phyloP scores from a whole-genome alignment of 495 filamentous ascomycete species.

The Venustampulla echinocandica region DNA sequence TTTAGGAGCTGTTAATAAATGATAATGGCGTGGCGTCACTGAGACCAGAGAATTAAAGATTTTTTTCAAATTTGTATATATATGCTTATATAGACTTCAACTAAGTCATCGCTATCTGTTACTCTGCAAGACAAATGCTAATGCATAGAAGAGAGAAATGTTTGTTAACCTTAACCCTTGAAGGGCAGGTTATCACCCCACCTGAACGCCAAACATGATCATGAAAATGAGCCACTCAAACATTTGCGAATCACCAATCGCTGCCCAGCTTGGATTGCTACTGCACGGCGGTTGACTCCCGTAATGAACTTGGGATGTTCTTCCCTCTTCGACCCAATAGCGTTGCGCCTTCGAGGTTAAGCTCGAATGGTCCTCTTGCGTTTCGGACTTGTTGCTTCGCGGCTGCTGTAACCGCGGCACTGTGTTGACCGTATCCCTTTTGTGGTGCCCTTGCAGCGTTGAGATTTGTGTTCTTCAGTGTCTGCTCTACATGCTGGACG shows the following conservation, averaged over 20 bases:
- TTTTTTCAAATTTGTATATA: no score
- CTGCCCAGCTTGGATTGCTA: conserved; percentile 1
- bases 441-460: conserved; percentile 43
- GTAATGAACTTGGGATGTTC: conserved; percentile 29
- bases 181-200: no score
- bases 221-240: no score
- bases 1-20: no score
- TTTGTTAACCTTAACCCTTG: no score
- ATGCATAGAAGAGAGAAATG: no score
- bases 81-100: no score
- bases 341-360: conserved; percentile 83
- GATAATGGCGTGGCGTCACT: no score
- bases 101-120: no score
- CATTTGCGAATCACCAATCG: conserved; percentile 1
- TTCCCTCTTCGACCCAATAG: conserved; percentile 70
- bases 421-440: conserved; percentile 76
- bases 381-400: conserved; percentile 66
- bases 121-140: no score
- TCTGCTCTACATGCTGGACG: conserved; percentile 74
- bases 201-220: no score
- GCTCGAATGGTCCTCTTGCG: conserved; percentile 69
- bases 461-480: conserved; percentile 74
- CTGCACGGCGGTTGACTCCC: conserved; percentile 13
- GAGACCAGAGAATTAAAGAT: no score
- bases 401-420: conserved; percentile 64